Base-by-base conservation (phyloP, 805 yeast genomes). In the Candida yuanshanica region DNA sequence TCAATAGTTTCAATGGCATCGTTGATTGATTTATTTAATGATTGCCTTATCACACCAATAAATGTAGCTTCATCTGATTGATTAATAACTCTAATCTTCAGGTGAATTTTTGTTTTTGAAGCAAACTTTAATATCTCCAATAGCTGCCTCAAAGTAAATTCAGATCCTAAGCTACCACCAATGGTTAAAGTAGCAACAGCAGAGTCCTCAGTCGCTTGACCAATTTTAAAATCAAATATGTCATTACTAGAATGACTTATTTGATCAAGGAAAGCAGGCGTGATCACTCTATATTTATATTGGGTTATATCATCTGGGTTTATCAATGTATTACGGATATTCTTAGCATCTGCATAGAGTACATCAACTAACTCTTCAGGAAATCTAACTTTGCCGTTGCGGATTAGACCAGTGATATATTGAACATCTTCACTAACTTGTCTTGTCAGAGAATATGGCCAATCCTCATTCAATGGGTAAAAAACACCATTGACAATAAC, bases 401-500 rank as follows among this genome's bases (percentile, higher is more conserved):
- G 49, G 14, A 46, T 65, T 56, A 46, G 50, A 20, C 43, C 45
- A 8, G 46, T 20, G 12, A 60, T 33, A 18, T 48, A 36, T 5
- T 53, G 55, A 12, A 64, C 68, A 62, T 90, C 98, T 20, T 64
- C 67, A 20, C 65, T 62, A 14, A 80, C 49, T 48, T 81, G 84
- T 27, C 61, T 68, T 4, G 77, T 69, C 52, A 82, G 59, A 2
- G 72, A 56, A 33, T 64, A 64, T 46, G 79, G 78, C 83, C 87
- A 83, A 37, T 70, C 65, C 1, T 69, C 62, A 27, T 62, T 66
- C 49, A 81, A 68, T 4, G 70, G 71, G 44, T 68, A 63, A 14
- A 84, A 70, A 7, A 81, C 79, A 34, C 98, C 98, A 59, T 91
- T 84, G 22, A 78, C 75, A 37, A 88, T 70, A 4, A 87, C 63